phyloP scores from a whole-genome alignment of 805 yeast species.

The Hemisphaericaspora nanyangensis region DNA sequence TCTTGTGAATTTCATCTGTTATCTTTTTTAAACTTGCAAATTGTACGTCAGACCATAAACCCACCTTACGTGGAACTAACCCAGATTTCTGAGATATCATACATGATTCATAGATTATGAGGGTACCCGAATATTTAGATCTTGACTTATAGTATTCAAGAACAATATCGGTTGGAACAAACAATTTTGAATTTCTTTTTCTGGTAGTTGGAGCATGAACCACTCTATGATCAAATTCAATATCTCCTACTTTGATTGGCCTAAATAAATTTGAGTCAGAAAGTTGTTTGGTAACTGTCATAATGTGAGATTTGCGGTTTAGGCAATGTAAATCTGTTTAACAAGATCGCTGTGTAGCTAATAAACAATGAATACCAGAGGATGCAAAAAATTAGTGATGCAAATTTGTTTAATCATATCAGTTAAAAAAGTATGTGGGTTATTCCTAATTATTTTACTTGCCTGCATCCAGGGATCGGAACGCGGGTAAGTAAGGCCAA shows the following conservation, averaged over 20 bases:
- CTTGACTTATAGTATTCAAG: slow-evolving; percentile 27
- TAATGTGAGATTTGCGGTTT: neutral
- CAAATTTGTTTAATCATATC: too few species aligned
- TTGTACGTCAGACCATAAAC: slow-evolving; percentile 10
- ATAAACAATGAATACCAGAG: too few species aligned
- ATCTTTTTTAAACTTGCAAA: slow-evolving; percentile 36
- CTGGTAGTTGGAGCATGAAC: slow-evolving; percentile 27
- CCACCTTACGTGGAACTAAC: slow-evolving; percentile 10
- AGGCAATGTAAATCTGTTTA: neutral
- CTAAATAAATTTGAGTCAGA: slow-evolving; percentile 22
- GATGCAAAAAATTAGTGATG: too few species aligned
- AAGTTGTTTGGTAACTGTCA: slow-evolving; percentile 9
- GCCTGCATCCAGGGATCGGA: too few species aligned
- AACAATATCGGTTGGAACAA: slow-evolving; percentile 26
- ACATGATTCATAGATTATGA: slow-evolving; percentile 10
- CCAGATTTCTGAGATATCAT: slow-evolving; percentile 8
- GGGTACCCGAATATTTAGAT: slow-evolving; percentile 25
- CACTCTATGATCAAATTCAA: slow-evolving; percentile 17
- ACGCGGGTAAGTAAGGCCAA: too few species aligned
- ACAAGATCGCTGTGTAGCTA: too few species aligned
- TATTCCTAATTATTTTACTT: too few species aligned
- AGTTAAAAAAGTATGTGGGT: too few species aligned
- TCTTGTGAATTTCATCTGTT: slow-evolving; percentile 42
- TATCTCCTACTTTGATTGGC: slow-evolving; percentile 30
- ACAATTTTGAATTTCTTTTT: slow-evolving; percentile 16